Base-by-base conservation (phyloP, 208 protist genomes). In the Wallacemonas sp. region DNA sequence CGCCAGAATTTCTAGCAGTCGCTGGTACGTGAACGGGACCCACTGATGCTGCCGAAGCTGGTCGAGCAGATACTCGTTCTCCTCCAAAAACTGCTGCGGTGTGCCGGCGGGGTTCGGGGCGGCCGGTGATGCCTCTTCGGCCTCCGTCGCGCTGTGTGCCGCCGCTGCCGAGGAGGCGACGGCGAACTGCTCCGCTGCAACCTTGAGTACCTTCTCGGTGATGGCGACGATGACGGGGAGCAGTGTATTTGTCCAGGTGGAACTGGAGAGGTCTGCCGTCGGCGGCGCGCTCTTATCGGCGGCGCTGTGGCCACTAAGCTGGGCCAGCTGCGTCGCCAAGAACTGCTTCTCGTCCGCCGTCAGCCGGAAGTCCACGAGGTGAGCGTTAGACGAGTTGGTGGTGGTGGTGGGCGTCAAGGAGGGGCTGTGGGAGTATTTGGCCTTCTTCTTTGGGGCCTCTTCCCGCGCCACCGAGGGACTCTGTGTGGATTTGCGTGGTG, bases 41-140 rank as follows among this genome's bases (percentile, higher is more conserved):
- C 76, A 78, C 58, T 73, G 76, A 53, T 87, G 71, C 63, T 79
- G 71, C 61, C 68, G 54, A 44, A 91, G 78, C 73, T 95, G 83
- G 10, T 81, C 78, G 6, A 92, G 1, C 8, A 95, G 65, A 59
- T 95, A 95, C n/a, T 52, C 59, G 63, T 85, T 93, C 59, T 95
- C 87, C 72, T 93, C 80, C 21, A 34, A 54, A 58, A 95, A 95
- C 59, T 79, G 66, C 45, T 71, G 72, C 0, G 66, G 60, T 15
- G 78, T 81, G 45, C 78, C 73, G 29, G 68, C 77, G 10, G 77
- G 63, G 17, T 69, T 69, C 10, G 68, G 57, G 3, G 69, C 37
- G 3, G 34, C 24, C 24, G n/a, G n/a, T n/a, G n/a, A n/a, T n/a
- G n/a, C n/a, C n/a, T n/a, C n/a, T n/a, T n/a, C n/a, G 33, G 22